These are phyloP conservation scores for Aspergillus sclerotioniger DNA, from an alignment of 495 filamentous ascomycete species.

Conservation along the genomic window DNA sequence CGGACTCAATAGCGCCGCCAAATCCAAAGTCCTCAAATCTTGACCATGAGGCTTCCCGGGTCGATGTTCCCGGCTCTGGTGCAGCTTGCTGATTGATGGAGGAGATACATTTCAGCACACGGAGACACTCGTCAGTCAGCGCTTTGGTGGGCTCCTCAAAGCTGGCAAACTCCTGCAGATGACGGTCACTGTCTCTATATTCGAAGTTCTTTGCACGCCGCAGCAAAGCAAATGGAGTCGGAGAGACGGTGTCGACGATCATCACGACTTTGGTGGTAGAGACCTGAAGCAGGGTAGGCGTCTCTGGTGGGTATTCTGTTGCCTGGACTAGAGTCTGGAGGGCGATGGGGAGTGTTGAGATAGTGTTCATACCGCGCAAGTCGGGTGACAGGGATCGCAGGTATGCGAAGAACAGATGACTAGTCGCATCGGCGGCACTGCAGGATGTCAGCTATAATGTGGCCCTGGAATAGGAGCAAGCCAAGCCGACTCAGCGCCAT, in stretches of 20 bases:
- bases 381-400: conserved; percentile 86
- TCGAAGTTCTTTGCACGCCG: conserved; percentile 93
- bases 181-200: conserved; percentile 83
- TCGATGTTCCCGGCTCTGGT: conserved; percentile 65
- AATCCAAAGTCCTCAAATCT: conserved; percentile 96
- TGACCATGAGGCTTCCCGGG: conserved; percentile 88
- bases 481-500: conserved; percentile 10
- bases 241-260: conserved; percentile 94
- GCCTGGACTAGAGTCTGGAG: conserved; percentile 86
- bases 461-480: background rate
- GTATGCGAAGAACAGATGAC: conserved; percentile 97
- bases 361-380: conserved; percentile 64
- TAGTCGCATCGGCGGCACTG: conserved; percentile 91
- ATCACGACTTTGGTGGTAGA: conserved; percentile 87
- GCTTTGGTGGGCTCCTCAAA: conserved; percentile 88
- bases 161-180: conserved; percentile 76
- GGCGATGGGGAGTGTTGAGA: conserved; percentile 82
- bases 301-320: conserved; percentile 90
- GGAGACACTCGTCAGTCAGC: conserved; percentile 87
- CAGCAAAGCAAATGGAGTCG: conserved; percentile 87
- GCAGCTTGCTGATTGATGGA: conserved; percentile 79
- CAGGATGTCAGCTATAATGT: conserved; percentile 21
- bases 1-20: conserved; percentile 67
- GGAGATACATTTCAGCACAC: conserved; percentile 86
- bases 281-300: conserved; percentile 72